These are phyloP conservation scores for Penicillium sp. DNA, from an alignment of 2,329 filamentous ascomycete species.

Conservation along the genomic window DNA sequence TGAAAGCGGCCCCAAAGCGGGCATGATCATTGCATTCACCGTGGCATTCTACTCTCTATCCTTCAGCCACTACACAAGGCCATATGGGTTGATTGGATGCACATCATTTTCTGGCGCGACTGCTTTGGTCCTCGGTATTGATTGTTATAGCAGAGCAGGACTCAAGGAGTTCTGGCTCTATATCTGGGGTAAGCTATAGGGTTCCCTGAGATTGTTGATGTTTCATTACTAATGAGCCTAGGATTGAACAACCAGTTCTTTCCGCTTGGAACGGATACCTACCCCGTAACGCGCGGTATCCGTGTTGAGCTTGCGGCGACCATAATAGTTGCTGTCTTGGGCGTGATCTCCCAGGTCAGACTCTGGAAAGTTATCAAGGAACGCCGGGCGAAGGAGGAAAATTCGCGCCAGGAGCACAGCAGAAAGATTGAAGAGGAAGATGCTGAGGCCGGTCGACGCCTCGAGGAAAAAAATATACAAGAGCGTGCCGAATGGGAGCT, in stretches of 20 bases:
- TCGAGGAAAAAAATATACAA: slow-evolving; percentile 47
- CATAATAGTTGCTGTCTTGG: slow-evolving; percentile 70
- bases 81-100: slow-evolving; percentile 71
- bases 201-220: not conserved
- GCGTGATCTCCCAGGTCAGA: slow-evolving; percentile 79
- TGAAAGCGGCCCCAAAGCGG: slow-evolving; percentile 61
- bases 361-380: slow-evolving; percentile 76
- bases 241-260: slow-evolving; percentile 76
- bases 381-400: slow-evolving; percentile 48
- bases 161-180: slow-evolving; percentile 97
- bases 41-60: slow-evolving; percentile 69
- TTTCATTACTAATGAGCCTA: slow-evolving; percentile 30
- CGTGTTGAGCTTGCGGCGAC: slow-evolving; percentile 78
- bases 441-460: slow-evolving; percentile 64
- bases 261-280: slow-evolving; percentile 71
- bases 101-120: slow-evolving; percentile 83
- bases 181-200: slow-evolving; percentile 64
- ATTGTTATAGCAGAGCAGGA: slow-evolving; percentile 86
- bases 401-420: slow-evolving; percentile 51
- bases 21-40: slow-evolving; percentile 74
- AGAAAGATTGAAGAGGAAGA: slow-evolving; percentile 64
- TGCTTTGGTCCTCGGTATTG: slow-evolving; percentile 75
- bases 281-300: slow-evolving; percentile 83
- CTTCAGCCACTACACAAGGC: slow-evolving; percentile 73
- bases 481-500: slow-evolving; percentile 68